These are phyloP conservation scores for Omphalotus guepiniiformis DNA, from an alignment of 768 basidiomycete species.

Conservation along the genomic window DNA sequence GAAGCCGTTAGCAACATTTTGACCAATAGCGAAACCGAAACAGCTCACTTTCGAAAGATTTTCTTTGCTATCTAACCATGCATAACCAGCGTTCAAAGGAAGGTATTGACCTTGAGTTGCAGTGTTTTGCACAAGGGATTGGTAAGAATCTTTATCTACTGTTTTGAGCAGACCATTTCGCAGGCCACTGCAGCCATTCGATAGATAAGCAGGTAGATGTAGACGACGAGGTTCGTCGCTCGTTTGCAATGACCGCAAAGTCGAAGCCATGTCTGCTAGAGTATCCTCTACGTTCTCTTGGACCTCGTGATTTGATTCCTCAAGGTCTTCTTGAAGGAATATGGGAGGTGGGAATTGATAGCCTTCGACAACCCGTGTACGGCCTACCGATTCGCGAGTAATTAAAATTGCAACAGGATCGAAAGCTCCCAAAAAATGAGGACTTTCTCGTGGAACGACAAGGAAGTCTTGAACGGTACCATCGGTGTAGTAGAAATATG, in stretches of 20 bases:
- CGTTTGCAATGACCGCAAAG: slow-evolving; percentile 34
- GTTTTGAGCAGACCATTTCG: slow-evolving; percentile 40
- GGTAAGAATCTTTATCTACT: slow-evolving; percentile 45
- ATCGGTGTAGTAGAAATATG: slow-evolving; percentile 54
- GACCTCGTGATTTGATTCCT: slow-evolving; percentile 4
- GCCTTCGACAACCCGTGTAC: slow-evolving; percentile 51
- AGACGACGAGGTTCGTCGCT: slow-evolving; percentile 33
- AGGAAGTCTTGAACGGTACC: slow-evolving; percentile 74
- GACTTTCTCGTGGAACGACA: slow-evolving; percentile 63
- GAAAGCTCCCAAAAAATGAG: slow-evolving; percentile 62
- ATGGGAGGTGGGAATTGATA: slow-evolving; percentile 69
- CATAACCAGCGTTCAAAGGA: slow-evolving; percentile 46
- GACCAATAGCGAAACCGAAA: neutral
- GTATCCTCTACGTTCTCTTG: slow-evolving; percentile 17
- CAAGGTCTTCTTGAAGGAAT: slow-evolving; percentile 20
- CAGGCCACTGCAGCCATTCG: slow-evolving; percentile 33
- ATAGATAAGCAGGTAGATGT: slow-evolving; percentile 32
- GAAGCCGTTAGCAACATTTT: neutral
- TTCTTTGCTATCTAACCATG: slow-evolving; percentile 54
- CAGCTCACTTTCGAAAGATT: slow-evolving; percentile 52
- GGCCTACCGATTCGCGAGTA: slow-evolving; percentile 46
- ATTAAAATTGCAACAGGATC: slow-evolving; percentile 70
- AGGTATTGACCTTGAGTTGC: slow-evolving; percentile 22
- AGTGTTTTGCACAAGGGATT: slow-evolving; percentile 29
- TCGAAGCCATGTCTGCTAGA: slow-evolving; percentile 35